These are phyloP conservation scores for Chimonanthus salicifolius DNA, from an alignment of 164 flowering plant species.

Conservation along the genomic window DNA sequence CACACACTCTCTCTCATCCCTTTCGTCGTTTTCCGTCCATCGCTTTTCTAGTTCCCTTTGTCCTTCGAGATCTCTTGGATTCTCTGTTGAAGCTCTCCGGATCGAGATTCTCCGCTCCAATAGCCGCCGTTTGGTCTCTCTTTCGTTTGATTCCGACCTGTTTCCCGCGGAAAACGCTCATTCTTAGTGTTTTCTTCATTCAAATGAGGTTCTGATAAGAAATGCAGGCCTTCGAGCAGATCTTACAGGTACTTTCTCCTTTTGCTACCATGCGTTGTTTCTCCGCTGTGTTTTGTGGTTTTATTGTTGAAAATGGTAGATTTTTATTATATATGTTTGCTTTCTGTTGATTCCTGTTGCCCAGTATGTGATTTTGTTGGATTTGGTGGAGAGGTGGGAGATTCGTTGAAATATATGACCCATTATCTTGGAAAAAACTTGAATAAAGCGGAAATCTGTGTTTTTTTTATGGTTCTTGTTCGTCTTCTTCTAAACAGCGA, in stretches of 20 bases:
- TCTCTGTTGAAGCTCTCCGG: slow-evolving; percentile 10
- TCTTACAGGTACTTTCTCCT: slow-evolving; percentile 8
- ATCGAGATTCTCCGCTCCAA: slow-evolving; percentile 12
- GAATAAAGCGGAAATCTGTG: neutral
- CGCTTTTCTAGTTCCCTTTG: slow-evolving; percentile 15
- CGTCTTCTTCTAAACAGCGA: neutral
- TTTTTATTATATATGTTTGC: neutral
- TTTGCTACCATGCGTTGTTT: neutral
- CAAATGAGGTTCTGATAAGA: slow-evolving; percentile 5
- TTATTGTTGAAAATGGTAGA: neutral
- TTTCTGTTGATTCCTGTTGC: neutral
- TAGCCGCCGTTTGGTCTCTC: slow-evolving; percentile 5
- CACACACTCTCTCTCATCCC: slow-evolving; percentile 4
- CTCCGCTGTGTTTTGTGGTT: neutral
- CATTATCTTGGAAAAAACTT: neutral
- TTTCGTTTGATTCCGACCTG: slow-evolving; percentile 5
- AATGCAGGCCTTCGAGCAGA: slow-evolving; percentile 6
- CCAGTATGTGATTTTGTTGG: neutral
- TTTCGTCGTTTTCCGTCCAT: slow-evolving; percentile 1
- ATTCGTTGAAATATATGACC: neutral
- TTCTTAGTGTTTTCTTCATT: slow-evolving; percentile 6
- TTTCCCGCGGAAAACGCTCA: slow-evolving; percentile 7
- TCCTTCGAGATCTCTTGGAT: neutral
- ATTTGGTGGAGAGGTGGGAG: neutral
- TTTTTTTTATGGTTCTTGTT: neutral